Percentiles rank a stretch among this genome's conserved stretches.
phyloP scores from a whole-genome alignment of 345 rosid species.

The Atalantia buxifolia region DNA sequence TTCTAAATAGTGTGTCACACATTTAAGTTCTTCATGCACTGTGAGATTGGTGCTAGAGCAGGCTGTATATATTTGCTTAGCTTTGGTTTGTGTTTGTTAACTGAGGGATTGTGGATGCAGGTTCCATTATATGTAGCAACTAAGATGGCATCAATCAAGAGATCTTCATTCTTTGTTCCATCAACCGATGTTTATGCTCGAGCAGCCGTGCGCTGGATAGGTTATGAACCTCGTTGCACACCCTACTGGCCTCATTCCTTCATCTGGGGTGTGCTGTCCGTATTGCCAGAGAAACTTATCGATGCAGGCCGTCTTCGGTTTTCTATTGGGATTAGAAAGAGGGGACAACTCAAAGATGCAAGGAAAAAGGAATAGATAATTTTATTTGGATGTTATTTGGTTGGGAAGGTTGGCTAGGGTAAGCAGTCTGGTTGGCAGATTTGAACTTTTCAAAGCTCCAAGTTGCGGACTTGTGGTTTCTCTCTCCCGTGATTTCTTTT shows the following conservation, averaged over 20 bases:
- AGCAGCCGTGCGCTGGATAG: conserved; percentile 62
- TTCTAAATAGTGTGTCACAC: background rate
- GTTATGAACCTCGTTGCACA: conserved; percentile 70
- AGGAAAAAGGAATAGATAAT: conserved; percentile 49
- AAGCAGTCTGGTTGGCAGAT: background rate
- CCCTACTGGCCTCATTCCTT: conserved; percentile 83
- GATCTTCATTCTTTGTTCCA: conserved; percentile 75
- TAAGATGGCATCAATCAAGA: conserved; percentile 71
- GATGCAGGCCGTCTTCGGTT: conserved; percentile 52
- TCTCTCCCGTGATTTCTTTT: background rate
- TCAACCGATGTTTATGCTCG: conserved; percentile 64
- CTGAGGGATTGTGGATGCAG: conserved; percentile 28
- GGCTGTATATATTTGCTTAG: background rate
- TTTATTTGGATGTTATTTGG: background rate
- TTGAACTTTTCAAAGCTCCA: background rate
- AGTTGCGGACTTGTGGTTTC: background rate
- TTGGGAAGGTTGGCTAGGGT: background rate
- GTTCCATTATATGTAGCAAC: conserved; percentile 84
- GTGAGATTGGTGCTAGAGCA: background rate
- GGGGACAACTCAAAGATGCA: conserved; percentile 67
- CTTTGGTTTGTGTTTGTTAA: background rate
- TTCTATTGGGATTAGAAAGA: conserved; percentile 54
- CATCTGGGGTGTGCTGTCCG: conserved; percentile 46
- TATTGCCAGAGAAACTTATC: conserved; percentile 46
- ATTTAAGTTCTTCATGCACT: background rate